These are phyloP conservation scores for Pythium periplocum DNA, from an alignment of 352 stramenopile genomes.

Conservation along the genomic window DNA sequence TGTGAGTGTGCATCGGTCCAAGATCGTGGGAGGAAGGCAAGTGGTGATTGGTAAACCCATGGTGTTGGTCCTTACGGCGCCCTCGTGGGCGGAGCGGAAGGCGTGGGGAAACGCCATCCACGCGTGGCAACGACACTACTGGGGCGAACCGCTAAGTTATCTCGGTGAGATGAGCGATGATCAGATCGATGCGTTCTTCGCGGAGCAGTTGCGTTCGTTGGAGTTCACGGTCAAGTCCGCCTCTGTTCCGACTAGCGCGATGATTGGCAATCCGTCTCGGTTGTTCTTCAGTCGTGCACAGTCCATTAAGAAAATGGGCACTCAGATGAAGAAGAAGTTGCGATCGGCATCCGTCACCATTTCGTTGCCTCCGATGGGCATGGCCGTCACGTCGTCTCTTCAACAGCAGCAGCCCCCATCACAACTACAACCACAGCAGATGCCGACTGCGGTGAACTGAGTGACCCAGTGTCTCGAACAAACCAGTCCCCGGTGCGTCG, in stretches of 20 bases:
- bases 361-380: conserved; percentile 62
- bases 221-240: conserved; percentile 7
- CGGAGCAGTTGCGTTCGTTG: conserved; percentile 54
- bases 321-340: conserved; percentile 60
- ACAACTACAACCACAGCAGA: conserved; percentile 6
- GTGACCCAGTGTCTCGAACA: no score
- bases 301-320: conserved; percentile 55
- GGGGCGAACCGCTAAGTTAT: conserved; percentile 69
- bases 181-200: conserved; percentile 72
- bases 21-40: conserved; percentile 67
- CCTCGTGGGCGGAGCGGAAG: conserved; percentile 73
- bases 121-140: conserved; percentile 84
- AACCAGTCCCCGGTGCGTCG: no score
- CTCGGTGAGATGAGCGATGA: conserved; percentile 36
- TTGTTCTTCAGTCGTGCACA: conserved; percentile 50
- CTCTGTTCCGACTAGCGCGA: conserved; percentile 11
- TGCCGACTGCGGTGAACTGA: conserved; percentile 9
- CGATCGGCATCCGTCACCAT: conserved; percentile 60
- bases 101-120: conserved; percentile 85
- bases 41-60: conserved; percentile 53
- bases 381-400: conserved; percentile 58
- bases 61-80: conserved; percentile 56
- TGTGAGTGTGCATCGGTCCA: conserved; percentile 59
- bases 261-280: conserved; percentile 19
- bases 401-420: conserved; percentile 26